Evolutionary conservation across 1,284 basidiomycete species (phyloP), one percentile per base, ranked within the genome.

Genomic region (Rhodotorula mucilaginosa): DNA sequence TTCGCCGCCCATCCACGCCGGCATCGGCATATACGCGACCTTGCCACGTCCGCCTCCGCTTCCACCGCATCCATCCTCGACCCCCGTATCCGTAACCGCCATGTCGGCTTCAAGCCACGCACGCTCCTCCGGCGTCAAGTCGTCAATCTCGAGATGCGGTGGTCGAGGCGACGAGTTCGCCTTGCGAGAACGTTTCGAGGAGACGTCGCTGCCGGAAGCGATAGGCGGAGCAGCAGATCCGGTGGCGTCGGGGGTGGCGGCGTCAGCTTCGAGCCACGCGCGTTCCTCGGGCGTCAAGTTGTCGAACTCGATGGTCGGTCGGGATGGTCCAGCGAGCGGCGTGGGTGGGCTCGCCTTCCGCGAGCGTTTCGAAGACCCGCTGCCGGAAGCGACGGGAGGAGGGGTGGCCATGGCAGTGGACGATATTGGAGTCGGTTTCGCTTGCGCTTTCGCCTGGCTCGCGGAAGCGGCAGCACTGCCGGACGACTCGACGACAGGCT

Each of bases 21-120:
- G 67, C 67, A 68, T 59, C n/a, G 61, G 26, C 67, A 68, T 68
- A 19, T 59, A 46, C 4, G 48, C 47, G 13, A 68, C 67, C 7
- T 61, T 10, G 13, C 39, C 29, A 48, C 31, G 52, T 39, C 63
- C 63, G 12, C 61, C 67, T 16, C 29, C 54, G 7, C 15, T 8
- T 34, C 34, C 62, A 19, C 61, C 52, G 44, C n/a, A 31, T 31
- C 54, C 65, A 19, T 48, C 46, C 31, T 64, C 63, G 26, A 51
- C 54, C 10, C 52, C 56, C n/a, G 46, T 21, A 15, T 51, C 34
- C 13, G 26, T 26, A 29, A n/a, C 58, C 47, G 8, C 19, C 48
- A 18, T 5, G 31, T 68, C 66, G 4, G 58, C 58, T 8, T 29
- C 58, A 51, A 67, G 26, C 65, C 59, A 61, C 15, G 58, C 65